Evolutionary conservation across 805 yeast genomes (phyloP).

Genomic region (Kazachstania psychrophila): DNA sequence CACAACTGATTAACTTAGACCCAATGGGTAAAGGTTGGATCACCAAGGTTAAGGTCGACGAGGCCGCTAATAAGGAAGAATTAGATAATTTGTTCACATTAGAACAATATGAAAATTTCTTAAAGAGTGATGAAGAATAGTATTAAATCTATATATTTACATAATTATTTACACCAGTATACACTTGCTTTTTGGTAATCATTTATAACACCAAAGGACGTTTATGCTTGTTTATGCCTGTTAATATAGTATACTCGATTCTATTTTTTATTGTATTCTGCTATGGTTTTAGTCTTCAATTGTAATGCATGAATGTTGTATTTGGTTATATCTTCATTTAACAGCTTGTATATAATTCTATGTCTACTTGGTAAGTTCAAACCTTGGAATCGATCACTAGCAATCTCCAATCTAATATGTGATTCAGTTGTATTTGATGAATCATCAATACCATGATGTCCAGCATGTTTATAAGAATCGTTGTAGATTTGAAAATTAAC

Average conservation of each 20-base stretch:
- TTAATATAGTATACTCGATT: too few species aligned
- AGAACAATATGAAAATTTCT: slow-evolving; percentile 46
- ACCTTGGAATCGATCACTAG: slow-evolving; percentile 60
- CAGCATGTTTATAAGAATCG: slow-evolving; percentile 82
- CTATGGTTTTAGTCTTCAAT: slow-evolving; percentile 67
- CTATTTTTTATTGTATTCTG: slow-evolving; percentile 33
- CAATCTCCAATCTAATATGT: slow-evolving; percentile 69
- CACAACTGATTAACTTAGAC: slow-evolving; percentile 73
- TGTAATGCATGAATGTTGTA: slow-evolving; percentile 85
- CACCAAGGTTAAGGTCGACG: slow-evolving; percentile 59
- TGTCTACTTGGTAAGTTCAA: slow-evolving; percentile 66
- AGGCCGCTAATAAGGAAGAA: slow-evolving; percentile 34
- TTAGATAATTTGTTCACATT: slow-evolving; percentile 43
- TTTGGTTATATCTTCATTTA: slow-evolving; percentile 59
- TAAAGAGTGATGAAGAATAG: slow-evolving; percentile 42
- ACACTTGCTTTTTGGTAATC: too few species aligned
- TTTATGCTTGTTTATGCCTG: too few species aligned
- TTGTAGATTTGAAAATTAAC: slow-evolving; percentile 46
- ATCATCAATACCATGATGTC: slow-evolving; percentile 73
- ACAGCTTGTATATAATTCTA: slow-evolving; percentile 55
- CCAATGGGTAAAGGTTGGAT: slow-evolving; percentile 96
- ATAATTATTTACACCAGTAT: too few species aligned
- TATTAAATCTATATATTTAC: slow-evolving; percentile 1
- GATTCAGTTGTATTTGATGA: slow-evolving; percentile 67
- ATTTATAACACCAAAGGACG: too few species aligned